Base-by-base conservation (phyloP, 441 rosid species). In the Adansonia grandidieri region DNA sequence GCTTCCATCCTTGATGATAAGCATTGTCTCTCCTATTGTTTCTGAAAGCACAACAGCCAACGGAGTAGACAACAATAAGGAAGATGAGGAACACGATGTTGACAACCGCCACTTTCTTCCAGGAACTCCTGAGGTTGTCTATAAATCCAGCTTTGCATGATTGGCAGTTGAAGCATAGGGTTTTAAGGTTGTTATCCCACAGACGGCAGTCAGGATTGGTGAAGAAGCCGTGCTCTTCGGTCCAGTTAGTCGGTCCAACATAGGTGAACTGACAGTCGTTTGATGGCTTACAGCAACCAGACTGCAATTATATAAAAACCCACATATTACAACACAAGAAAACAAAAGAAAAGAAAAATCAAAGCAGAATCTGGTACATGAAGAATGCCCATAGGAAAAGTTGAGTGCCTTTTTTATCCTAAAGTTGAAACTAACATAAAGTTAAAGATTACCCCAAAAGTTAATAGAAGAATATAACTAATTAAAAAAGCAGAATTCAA, bases 261-360 rank as follows among this genome's bases (percentile, higher is more conserved):
- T 90, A 95, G 15, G 77, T 80, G 83, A 85, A 95, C 40, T 76
- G 84, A 57, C 98, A 95, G 68, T 83, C 90, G 73, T 84, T 85
- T 9, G 98, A 81, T 15, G 98, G 98, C 88, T 92, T 95, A 84
- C 98, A 95, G 89, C 97, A 95, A 56, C 97, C 98, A 77, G 98
- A 88, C 94, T 94, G 91, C 78, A 79, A 53, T 17, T 24, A 20
- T 28, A 19, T 17, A 17, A 10, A 17, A 54, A 24, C 28, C 28
- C 13, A 42, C 19, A 3, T 1, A 10, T 71, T 8, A 53, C 9
- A 48, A 48, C 19, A 47, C 53, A n/a, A 2, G 11, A 1, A 15
- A 37, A 37, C 42, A 37, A 65, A n/a, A 19, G 4, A 19, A 57
- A 19, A 61, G 42, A 24, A 24, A 11, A 57, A 60, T 60, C 62